Conservation (phyloP, 73 alveolate species). For the Paramecium caudatum region DNA sequence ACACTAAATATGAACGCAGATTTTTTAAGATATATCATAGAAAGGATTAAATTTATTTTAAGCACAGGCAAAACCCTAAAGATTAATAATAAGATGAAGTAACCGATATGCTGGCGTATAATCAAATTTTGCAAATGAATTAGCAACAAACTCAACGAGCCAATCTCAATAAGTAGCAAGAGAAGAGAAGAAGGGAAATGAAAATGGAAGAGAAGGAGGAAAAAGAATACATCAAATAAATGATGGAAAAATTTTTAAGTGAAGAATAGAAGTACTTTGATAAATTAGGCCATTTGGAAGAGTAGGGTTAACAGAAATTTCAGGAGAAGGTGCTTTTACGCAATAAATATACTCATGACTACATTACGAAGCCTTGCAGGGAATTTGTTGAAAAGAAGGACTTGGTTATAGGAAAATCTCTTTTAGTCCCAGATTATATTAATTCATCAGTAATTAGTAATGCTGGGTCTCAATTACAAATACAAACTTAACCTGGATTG, state of each 20-base stretch:
- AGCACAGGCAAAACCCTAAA: neutral
- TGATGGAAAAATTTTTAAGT: neutral
- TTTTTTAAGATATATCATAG: slow-evolving; percentile 22
- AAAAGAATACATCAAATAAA: neutral
- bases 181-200: neutral
- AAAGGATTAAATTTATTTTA: slow-evolving; percentile 10
- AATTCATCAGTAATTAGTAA: neutral
- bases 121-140: neutral
- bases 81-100: neutral
- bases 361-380: neutral
- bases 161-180: neutral
- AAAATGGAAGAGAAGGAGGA: slow-evolving; percentile 36
- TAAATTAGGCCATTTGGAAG: neutral
- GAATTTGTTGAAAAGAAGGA: slow-evolving; percentile 23
- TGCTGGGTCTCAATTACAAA: slow-evolving; percentile 42
- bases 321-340: neutral
- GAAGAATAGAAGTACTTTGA: slow-evolving; percentile 25
- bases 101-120: neutral
- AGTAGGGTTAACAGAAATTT: neutral
- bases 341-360: slow-evolving; percentile 23
- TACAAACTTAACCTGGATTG: slow-evolving; percentile 2
- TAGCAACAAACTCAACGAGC: slow-evolving; percentile 1
- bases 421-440: slow-evolving; percentile 2
- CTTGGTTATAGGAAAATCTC: neutral
- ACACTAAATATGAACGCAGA: slow-evolving; percentile 15